These are phyloP conservation scores for Picochlorum costavermella DNA, from an alignment of 139 green algal genomes.

Conservation along the genomic window DNA sequence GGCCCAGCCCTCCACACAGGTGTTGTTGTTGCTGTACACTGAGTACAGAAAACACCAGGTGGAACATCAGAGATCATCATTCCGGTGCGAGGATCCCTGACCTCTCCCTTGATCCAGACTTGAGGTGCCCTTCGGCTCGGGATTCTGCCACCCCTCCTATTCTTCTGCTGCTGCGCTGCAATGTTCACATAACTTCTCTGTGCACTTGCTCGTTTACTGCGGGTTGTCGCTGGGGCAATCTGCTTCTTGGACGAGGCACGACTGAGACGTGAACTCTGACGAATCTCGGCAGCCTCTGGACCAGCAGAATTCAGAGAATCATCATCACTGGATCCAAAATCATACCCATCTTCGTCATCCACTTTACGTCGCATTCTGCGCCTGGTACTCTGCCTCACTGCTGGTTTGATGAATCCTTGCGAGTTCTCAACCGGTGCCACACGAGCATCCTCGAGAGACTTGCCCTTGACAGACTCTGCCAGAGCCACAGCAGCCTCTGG, in stretches of 20 bases:
- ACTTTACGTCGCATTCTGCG: not conserved
- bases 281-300: too few relatives aligned
- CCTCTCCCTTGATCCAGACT: constrained; percentile 19
- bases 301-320: not conserved
- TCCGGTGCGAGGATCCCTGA: constrained; percentile 24
- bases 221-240: not conserved
- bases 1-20: constrained; percentile 69
- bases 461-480: not conserved
- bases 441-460: not conserved
- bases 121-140: not conserved
- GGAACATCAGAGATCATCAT: constrained; percentile 6
- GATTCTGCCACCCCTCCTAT: not conserved
- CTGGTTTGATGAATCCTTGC: not conserved
- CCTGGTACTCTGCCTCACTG: constrained; percentile 5
- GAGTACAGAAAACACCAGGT: constrained; percentile 27
- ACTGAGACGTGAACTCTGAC: too few relatives aligned
- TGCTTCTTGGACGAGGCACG: too few relatives aligned
- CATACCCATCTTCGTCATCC: not conserved
- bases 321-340: not conserved
- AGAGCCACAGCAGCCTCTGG: constrained; percentile 14
- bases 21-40: constrained; percentile 18
- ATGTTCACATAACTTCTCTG: not conserved
- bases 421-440: not conserved
- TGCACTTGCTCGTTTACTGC: not conserved
- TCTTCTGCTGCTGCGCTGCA: not conserved